Percentiles rank a stretch among this genome's conserved stretches.
These are phyloP conservation scores for Barbarea vulgaris DNA, from an alignment of 345 rosid genomes.

Conservation along the genomic window DNA sequence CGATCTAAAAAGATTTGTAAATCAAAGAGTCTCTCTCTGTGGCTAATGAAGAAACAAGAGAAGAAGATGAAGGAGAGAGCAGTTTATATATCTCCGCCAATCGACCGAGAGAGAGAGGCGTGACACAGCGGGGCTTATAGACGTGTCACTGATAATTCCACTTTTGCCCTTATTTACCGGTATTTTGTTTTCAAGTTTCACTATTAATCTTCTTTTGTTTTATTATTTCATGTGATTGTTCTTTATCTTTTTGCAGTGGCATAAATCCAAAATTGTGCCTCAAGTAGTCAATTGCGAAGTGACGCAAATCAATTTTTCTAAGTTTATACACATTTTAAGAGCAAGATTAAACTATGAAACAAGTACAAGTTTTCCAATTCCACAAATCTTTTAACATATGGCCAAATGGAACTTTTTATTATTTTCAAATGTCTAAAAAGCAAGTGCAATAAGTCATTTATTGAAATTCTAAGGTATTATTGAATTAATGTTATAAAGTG, in stretches of 20 bases:
- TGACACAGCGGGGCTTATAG: conserved; percentile 48
- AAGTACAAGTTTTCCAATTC: not conserved
- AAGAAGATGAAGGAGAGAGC: conserved; percentile 8
- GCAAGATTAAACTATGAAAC: not conserved
- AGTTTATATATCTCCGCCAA: conserved; percentile 29
- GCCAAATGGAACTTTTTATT: not conserved
- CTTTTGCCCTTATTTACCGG: conserved; percentile 31
- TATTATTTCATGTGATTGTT: not conserved
- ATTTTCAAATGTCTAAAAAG: not conserved
- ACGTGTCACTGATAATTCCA: conserved; percentile 41
- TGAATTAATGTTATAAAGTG: no score
- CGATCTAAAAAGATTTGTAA: not conserved
- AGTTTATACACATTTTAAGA: not conserved
- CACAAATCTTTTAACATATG: not conserved
- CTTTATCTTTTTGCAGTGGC: not conserved
- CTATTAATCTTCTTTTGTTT: not conserved
- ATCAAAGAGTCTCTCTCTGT: conserved; percentile 6
- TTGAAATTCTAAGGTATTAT: no score
- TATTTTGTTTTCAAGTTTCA: not conserved
- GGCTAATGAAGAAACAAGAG: not conserved
- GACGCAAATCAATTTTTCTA: not conserved
- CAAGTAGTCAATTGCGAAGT: not conserved
- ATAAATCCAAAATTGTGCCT: not conserved
- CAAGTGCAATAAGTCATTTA: no score
- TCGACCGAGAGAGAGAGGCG: conserved; percentile 19